Percentiles rank a stretch among this genome's conserved stretches.
These are phyloP conservation scores for Cyathus olla DNA, from an alignment of 1,284 basidiomycete species.

Conservation along the genomic window DNA sequence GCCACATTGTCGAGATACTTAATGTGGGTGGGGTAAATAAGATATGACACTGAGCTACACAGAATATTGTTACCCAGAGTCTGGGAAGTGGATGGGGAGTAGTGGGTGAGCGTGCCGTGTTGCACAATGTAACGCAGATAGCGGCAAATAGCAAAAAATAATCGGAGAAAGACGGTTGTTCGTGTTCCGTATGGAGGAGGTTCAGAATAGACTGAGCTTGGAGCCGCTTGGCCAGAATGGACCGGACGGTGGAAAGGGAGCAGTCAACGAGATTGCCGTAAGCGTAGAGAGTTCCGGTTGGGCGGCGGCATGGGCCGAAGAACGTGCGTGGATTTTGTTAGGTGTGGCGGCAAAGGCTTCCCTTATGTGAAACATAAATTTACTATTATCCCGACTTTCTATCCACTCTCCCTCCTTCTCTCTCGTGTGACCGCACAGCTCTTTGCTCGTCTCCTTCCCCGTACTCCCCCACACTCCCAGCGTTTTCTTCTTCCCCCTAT, in stretches of 20 bases:
- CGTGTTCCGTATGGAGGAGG: no score
- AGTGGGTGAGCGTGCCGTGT: no score
- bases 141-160: no score
- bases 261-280: slow-evolving; percentile 7
- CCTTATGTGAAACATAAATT: slow-evolving; percentile 40
- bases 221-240: neutral
- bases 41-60: no score
- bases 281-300: slow-evolving; percentile 7
- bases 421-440: slow-evolving; percentile 10
- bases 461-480: neutral
- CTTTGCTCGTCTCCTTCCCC: neutral
- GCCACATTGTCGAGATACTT: no score
- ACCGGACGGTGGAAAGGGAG: neutral
- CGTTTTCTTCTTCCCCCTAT: neutral
- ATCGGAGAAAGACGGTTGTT: no score
- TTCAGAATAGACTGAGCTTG: neutral
- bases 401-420: slow-evolving; percentile 10
- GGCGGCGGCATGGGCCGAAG: slow-evolving; percentile 32
- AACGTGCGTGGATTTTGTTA: slow-evolving; percentile 46
- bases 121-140: no score
- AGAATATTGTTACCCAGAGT: no score
- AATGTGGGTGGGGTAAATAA: no score
- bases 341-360: slow-evolving; percentile 21
- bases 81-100: no score
- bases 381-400: slow-evolving; percentile 14